Evolutionary conservation across 2,329 filamentous ascomycete genomes (phyloP), one percentile per base, ranked within the genome.

Genomic region (Xylaria polymorpha): DNA sequence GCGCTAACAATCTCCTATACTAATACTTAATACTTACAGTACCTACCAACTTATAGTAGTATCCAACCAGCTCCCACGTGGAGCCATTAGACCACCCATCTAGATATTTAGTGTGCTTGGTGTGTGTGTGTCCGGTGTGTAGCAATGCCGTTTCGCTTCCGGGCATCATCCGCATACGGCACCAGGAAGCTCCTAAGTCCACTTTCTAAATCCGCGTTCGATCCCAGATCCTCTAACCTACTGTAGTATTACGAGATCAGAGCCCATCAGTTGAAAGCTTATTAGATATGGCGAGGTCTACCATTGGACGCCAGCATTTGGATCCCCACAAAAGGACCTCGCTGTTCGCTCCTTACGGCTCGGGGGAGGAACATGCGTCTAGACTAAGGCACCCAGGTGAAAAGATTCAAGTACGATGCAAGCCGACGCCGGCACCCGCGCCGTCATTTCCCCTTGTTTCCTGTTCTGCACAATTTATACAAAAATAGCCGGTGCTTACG

Each of bases 101-200:
- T 9, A 8, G 48, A 51, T 29, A 9, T 32, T 10, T 46, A 46
- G 4, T 46, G 39, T 58, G 35, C 25, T 7, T 51, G 48, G 48
- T 32, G 48, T 51, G 48, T 51, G 48, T 44, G 39, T 58, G 35
- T 14, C 8, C 32, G 48, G 25, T 32, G 48, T 35, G 50, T 43
- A 14, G 15, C 18, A 44, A 67, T 15, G 63, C 69, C 67, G 64
- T 55, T 67, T 63, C 69, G 69, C 64, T 57, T 71, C 69, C 69
- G 69, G 50, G 51, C 39, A 39, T 43, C 25, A 25, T 56, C 68
- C 41, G 48, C 50, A 48, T 8, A 61, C 39, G 48, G 60, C 14
- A 39, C 20, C 20, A 32, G 7, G 10, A 43, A 9, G 12, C 18
- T 10, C 51, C 32, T 55, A 61, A 67, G 18, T 64, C 68, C 61